Base-by-base conservation (phyloP, 768 basidiomycete species). In the Porphyrellus cyaneotinctus region DNA sequence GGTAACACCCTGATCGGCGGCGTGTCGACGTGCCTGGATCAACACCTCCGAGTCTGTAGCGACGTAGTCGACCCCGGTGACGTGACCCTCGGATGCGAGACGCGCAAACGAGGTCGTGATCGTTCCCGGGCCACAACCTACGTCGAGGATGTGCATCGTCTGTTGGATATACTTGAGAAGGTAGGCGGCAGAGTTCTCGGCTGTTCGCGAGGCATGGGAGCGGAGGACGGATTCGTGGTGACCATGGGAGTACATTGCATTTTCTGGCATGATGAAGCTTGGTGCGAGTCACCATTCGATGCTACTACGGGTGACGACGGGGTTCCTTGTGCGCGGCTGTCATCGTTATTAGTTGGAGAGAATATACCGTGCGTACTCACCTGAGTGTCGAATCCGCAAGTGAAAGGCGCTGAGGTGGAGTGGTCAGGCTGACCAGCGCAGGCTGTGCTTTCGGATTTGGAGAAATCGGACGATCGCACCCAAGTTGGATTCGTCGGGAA, bases 61-160 rank as follows among this genome's bases (percentile, higher is more conserved):
- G 15, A 60, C 58, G 30, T 63, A 49, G 22, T 82, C 80, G 47
- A 80, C 52, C 4, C 77, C 80, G 14, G 70, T 71, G 37, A 79
- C 73, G 11, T 68, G 60, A 0, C 78, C 79, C 28, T 72, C 43
- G 1, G 73, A 70, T 17, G 75, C 73, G 52, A 67, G 66, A 1
- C 52, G 51, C 2, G 78, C 78, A 20, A 82, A 62, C 47, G 74
- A 74, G 28, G 60, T 53, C 2, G 78, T 78, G 62, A 81, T 80
- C 14, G 75, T 76, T 0, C 78, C 80, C 0, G 80, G 79, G 0
- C 80, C 79, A 54, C 76, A 80, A 11, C 79, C 79, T 32, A 80
- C 59, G 59, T 81, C 80, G 38, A 81, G 75, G 50, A 81, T 70
- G 32, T 63, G 54, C 70, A 75, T 70, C 42, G 60, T 48, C 1